A percentile compares a stretch with the other conserved stretches of the same genome.
Evolutionary conservation across 164 flowering plant genomes (phyloP).

Genomic region (Chimonanthus salicifolius): DNA sequence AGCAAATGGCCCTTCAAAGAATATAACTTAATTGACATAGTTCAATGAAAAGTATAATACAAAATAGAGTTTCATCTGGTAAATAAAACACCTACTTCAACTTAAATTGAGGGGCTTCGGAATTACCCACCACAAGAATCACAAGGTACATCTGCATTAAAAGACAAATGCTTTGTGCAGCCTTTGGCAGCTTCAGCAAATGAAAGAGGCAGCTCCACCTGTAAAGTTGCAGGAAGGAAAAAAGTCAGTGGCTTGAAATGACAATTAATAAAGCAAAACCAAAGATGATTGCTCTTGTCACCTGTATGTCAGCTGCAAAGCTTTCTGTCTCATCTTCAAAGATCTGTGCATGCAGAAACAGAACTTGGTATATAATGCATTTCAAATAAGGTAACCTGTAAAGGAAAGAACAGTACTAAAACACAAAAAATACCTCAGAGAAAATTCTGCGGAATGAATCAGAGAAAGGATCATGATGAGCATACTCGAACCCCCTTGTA

Average conservation of each 20-base stretch:
- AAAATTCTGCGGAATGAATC: slow-evolving; percentile 70
- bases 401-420: not conserved
- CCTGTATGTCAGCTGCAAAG: slow-evolving; percentile 65
- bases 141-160: slow-evolving; percentile 70
- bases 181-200: slow-evolving; percentile 88
- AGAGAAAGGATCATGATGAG: slow-evolving; percentile 51
- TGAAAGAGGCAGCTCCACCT: slow-evolving; percentile 77
- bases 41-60: no score
- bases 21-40: no score
- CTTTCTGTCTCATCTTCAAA: slow-evolving; percentile 60
- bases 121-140: slow-evolving; percentile 74
- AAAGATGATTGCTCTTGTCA: slow-evolving; percentile 13
- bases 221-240: slow-evolving; percentile 5
- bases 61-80: not conserved
- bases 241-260: not conserved
- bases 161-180: slow-evolving; percentile 62
- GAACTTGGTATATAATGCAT: not conserved
- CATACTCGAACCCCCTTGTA: slow-evolving; percentile 43
- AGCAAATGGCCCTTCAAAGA: not conserved
- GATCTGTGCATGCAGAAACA: slow-evolving; percentile 39
- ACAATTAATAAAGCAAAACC: slow-evolving; percentile 3
- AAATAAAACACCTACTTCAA: no score
- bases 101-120: not conserved
- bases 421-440: slow-evolving; percentile 59
- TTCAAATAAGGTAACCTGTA: not conserved